A percentile compares a stretch with the other conserved stretches of the same genome.
Evolutionary conservation across 2,329 filamentous ascomycete species (phyloP).

Genomic region (Trichothecium roseum): DNA sequence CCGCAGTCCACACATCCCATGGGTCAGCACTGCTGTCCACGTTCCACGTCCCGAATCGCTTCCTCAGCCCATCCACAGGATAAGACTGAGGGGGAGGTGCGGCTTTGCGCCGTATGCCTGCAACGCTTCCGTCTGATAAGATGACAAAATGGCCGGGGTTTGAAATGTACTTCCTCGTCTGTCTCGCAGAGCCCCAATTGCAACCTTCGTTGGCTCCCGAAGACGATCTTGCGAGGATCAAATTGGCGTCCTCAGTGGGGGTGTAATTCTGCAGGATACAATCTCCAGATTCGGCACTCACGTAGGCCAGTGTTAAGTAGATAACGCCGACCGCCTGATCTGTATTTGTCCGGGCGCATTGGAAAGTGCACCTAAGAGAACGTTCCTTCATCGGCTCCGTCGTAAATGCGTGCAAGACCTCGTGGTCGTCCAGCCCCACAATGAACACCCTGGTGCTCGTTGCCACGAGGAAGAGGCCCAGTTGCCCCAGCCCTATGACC

Average conservation of each 20-base stretch:
- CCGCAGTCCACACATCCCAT: slow-evolving; percentile 47
- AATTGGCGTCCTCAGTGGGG: slow-evolving; percentile 39
- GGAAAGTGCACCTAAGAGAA: slow-evolving; percentile 39
- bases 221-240: slow-evolving; percentile 39
- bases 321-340: slow-evolving; percentile 34
- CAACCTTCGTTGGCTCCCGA: slow-evolving; percentile 33
- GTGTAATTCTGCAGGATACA: slow-evolving; percentile 56
- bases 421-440: slow-evolving; percentile 28
- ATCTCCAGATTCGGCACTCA: slow-evolving; percentile 45
- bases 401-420: slow-evolving; percentile 50
- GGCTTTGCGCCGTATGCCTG: slow-evolving; percentile 48
- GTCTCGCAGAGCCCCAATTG: slow-evolving; percentile 39
- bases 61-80: slow-evolving; percentile 13
- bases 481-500: slow-evolving; percentile 45
- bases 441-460: slow-evolving; percentile 50
- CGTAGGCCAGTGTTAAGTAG: slow-evolving; percentile 56
- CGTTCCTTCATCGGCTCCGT: slow-evolving; percentile 48
- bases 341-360: not conserved
- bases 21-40: slow-evolving; percentile 9
- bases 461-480: slow-evolving; percentile 52
- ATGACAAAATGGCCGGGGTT: slow-evolving; percentile 58
- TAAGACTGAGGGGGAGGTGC: not conserved
- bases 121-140: slow-evolving; percentile 46
- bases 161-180: slow-evolving; percentile 41
- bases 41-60: slow-evolving; percentile 15